phyloP scores from a whole-genome alignment of 345 rosid genomes.

The Eucalyptus polybractea region DNA sequence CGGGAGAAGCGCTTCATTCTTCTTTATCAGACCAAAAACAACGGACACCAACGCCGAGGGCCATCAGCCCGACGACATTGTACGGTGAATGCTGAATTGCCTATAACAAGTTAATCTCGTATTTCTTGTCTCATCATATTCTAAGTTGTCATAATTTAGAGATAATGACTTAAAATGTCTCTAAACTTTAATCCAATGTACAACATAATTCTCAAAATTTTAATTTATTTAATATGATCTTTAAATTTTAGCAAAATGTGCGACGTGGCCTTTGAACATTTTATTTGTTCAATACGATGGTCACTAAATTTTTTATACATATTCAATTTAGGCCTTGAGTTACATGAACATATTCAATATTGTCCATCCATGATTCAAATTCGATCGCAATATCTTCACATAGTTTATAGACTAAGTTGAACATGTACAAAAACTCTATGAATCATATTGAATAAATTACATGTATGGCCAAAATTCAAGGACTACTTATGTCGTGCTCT shows the following conservation, averaged over 20 bases:
- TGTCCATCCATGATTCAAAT: no score
- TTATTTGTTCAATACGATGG: no score
- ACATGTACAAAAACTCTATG: fast-evolving
- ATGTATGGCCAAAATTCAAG: fast-evolving
- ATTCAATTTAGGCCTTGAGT: fast-evolving
- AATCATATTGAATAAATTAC: background rate
- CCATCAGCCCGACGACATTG: fast-evolving
- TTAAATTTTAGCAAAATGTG: no score
- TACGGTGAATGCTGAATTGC: background rate
- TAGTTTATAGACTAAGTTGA: no score
- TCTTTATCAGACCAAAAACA: background rate
- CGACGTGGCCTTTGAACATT: fast-evolving
- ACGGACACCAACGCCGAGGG: fast-evolving
- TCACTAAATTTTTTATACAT: no score
- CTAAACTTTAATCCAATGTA: fast-evolving
- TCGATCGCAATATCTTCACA: no score
- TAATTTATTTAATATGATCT: no score
- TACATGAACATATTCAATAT: background rate
- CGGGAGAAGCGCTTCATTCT: background rate
- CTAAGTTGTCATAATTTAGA: background rate
- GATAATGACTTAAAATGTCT: background rate
- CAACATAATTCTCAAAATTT: fast-evolving
- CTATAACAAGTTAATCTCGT: background rate
- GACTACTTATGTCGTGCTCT: fast-evolving
- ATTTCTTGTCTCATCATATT: background rate